Conservation (phyloP, 495 filamentous ascomycete genomes). For the Talaromyces trachyspermus region DNA sequence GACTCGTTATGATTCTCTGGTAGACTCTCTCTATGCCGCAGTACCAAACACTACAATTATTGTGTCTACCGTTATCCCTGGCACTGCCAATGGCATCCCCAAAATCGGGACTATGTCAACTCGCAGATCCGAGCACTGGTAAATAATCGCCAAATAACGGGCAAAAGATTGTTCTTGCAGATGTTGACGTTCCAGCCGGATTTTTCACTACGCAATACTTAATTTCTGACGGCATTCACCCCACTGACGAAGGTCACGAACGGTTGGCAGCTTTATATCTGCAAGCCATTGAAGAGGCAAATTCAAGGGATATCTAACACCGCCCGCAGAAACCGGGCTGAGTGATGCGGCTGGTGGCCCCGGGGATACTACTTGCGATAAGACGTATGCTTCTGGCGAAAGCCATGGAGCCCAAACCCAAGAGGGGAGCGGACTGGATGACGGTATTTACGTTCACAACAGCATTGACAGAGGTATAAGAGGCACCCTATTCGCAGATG, state of each 20-base stretch:
- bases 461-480: background rate
- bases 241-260: slow-evolving; percentile 40
- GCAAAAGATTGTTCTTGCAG: background rate
- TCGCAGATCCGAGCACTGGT: background rate
- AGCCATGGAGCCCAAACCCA: background rate
- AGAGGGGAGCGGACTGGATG: background rate
- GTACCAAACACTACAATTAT: slow-evolving; percentile 39
- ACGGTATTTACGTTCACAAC: background rate
- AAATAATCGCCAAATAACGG: background rate
- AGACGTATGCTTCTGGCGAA: background rate
- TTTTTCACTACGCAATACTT: background rate
- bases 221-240: slow-evolving; percentile 39
- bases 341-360: background rate
- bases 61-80: slow-evolving; percentile 41
- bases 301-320: background rate
- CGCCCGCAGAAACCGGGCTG: background rate
- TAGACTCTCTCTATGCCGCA: slow-evolving; percentile 28
- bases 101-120: background rate
- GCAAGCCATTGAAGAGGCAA: slow-evolving; percentile 25
- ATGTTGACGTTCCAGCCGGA: background rate
- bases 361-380: background rate
- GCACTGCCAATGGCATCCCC: slow-evolving; percentile 12
- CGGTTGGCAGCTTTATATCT: slow-evolving; percentile 50
- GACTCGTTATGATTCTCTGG: slow-evolving; percentile 22
- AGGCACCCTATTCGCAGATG: background rate